phyloP scores from a whole-genome alignment of 2,329 filamentous ascomycete genomes.

The Microcera coccophila region DNA sequence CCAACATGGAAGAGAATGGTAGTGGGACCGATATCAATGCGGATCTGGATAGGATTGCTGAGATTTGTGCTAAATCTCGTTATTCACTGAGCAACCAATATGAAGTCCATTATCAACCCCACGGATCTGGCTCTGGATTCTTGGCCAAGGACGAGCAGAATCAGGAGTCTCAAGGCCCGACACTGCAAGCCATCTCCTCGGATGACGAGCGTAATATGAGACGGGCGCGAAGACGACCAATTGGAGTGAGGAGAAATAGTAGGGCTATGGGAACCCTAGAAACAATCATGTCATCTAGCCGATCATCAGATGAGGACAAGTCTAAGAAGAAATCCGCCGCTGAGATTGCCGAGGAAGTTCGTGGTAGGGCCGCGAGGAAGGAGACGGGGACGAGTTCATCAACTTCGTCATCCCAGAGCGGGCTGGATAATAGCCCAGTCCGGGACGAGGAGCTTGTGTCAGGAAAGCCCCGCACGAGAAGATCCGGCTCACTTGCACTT shows the following conservation, averaged over 20 bases:
- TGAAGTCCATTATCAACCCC: conserved; percentile 60
- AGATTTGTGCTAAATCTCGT: conserved; percentile 62
- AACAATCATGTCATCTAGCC: conserved; percentile 63
- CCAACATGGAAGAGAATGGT: conserved; percentile 47
- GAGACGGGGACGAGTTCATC: conserved; percentile 31
- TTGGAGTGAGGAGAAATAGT: conserved; percentile 44
- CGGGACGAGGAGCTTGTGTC: conserved; percentile 15
- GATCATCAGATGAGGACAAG: conserved; percentile 60
- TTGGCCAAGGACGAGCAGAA: conserved; percentile 29
- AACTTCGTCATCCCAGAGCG: conserved; percentile 28
- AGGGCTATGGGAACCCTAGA: conserved; percentile 60
- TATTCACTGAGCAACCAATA: conserved; percentile 66
- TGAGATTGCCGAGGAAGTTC: conserved; percentile 53
- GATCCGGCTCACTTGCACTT: conserved; percentile 35
- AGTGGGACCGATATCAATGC: conserved; percentile 47
- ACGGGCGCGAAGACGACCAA: conserved; percentile 39
- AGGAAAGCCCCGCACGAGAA: conserved; percentile 23
- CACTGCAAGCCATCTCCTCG: conserved; percentile 53
- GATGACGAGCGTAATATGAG: conserved; percentile 50
- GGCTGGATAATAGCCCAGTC: conserved; percentile 25
- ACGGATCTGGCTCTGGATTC: conserved; percentile 54
- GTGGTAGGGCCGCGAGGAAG: conserved; percentile 44
- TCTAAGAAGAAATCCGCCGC: conserved; percentile 57
- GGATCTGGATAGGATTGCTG: conserved; percentile 61
- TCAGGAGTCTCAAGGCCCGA: conserved; percentile 44